Evolutionary conservation across 2,329 filamentous ascomycete genomes (phyloP), one percentile per base, ranked within the genome.

Genomic region (Proliferodiscus dingleyae): DNA sequence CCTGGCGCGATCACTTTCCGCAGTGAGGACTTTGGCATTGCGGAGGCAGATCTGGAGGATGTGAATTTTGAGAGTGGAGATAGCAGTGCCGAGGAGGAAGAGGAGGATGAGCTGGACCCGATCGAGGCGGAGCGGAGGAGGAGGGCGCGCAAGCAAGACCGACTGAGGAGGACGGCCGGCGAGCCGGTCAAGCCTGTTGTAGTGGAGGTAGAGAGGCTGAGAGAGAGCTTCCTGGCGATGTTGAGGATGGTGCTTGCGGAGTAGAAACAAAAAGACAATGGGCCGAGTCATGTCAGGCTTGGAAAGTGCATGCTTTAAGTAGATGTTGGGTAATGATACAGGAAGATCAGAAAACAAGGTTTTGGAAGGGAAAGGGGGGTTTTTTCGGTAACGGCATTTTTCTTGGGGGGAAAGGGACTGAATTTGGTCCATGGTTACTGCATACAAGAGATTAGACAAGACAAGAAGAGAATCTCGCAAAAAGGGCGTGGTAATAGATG

Each of bases 21-120:
- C 60, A 83, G 85, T 18, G 80, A 78, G 39, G 93, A 98, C 68
- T 98, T 98, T 69, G 93, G 93, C 0, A 71, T 98, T 16, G 82
- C 96, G 62, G 80, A 86, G 60, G 83, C 86, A 61, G 93, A 97
- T 63, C 71, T 97, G 11, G 80, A 91, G 62, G 90, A 95, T 51
- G 82, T 96, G 65, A 80, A 80, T 36, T 88, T 93, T 57, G 87
- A 87, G 2, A 81, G 83, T 10, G 77, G 80, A 5, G 80, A 83
- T 47, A 78, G 72, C 1, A 66, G 64, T 37, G 71, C 75, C 23
- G 80, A 85, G 54, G 74, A 85, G n/a, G 83, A 85, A 45, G 79
- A 76, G 10, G 83, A 87, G 42, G 88, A 94, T 46, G 83, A 90
- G 47, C 67, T 87, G 50, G 90, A 97, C 61, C 89, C 91, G 1